Evolutionary conservation across 2,329 filamentous ascomycete genomes (phyloP).

Genomic region (Myriosclerotinia curreyana): DNA sequence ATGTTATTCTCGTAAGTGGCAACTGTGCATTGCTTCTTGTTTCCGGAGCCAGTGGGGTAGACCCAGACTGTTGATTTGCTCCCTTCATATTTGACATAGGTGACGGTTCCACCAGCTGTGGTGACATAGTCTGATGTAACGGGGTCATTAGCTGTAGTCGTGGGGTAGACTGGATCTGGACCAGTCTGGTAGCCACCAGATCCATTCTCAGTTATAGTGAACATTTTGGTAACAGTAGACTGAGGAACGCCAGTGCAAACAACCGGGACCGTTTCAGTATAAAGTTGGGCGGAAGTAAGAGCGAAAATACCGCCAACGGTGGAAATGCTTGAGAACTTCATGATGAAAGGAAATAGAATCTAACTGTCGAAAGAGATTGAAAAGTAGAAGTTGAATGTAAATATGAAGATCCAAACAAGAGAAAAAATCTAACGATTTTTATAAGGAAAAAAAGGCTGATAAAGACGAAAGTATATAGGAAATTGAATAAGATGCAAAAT

Average conservation of each 20-base stretch:
- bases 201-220: not conserved
- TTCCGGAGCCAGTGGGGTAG: constrained; percentile 25
- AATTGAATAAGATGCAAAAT: constrained; percentile 10
- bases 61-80: constrained; percentile 25
- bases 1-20: constrained; percentile 25
- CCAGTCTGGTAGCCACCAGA: not conserved
- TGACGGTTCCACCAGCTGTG: not conserved
- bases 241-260: not conserved
- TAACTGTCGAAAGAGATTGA: not conserved
- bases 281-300: constrained; percentile 23
- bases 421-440: constrained; percentile 1
- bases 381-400: not conserved
- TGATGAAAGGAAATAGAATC: constrained; percentile 21
- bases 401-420: not conserved
- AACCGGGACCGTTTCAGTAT: constrained; percentile 15
- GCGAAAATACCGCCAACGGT: constrained; percentile 23
- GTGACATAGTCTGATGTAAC: not conserved
- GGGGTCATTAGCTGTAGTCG: not conserved
- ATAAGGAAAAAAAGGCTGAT: constrained; percentile 2
- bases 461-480: constrained; percentile 5
- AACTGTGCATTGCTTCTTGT: constrained; percentile 26
- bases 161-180: not conserved
- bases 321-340: constrained; percentile 31
- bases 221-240: constrained; percentile 1
- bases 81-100: constrained; percentile 5